Evolutionary conservation across 768 basidiomycete species (phyloP).

Genomic region (Naganishia onofrii): DNA sequence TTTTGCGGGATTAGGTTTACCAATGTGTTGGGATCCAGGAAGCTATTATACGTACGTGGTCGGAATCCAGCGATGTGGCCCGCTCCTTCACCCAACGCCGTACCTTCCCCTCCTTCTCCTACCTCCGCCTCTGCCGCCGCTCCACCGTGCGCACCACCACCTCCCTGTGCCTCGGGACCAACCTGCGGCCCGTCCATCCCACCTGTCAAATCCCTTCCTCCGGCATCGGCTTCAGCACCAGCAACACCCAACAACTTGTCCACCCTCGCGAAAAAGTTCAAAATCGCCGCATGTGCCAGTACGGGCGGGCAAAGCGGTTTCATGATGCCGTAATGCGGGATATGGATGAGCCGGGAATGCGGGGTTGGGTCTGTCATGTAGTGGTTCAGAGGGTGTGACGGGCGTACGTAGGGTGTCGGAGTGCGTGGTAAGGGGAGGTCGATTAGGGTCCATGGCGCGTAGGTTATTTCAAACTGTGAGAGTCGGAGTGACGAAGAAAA

Average conservation of each 20-base stretch:
- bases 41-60: constrained; percentile 27
- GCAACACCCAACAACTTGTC: constrained; percentile 9
- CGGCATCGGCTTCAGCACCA: constrained; percentile 19
- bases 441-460: constrained; percentile 52
- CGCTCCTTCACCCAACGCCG: background rate
- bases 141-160: constrained; percentile 11
- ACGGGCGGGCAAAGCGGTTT: constrained; percentile 50
- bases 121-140: background rate
- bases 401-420: background rate
- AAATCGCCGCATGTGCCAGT: constrained; percentile 53
- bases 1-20: no score
- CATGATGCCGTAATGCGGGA: constrained; percentile 49
- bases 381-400: constrained; percentile 31
- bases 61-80: constrained; percentile 10
- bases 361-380: constrained; percentile 50
- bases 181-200: constrained; percentile 22
- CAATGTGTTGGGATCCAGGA: no score
- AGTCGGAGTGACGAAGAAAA: background rate
- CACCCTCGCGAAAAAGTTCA: constrained; percentile 48
- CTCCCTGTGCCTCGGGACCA: background rate
- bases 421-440: constrained; percentile 46
- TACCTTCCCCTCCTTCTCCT: constrained; percentile 9
- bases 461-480: constrained; percentile 49
- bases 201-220: constrained; percentile 33
- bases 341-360: constrained; percentile 37